phyloP scores from a whole-genome alignment of 345 rosid species.

The Barbarea vulgaris region DNA sequence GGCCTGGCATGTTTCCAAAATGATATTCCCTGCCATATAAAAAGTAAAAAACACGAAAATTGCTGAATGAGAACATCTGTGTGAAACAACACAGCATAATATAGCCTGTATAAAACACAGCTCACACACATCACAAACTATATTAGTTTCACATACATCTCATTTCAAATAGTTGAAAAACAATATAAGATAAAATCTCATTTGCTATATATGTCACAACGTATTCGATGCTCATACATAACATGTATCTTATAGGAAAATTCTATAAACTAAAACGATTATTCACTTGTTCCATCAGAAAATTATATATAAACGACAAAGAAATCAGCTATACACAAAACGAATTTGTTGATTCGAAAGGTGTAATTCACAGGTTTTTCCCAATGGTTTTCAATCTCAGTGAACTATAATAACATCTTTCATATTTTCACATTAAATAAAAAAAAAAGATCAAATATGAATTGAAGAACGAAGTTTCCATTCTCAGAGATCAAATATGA shows the following conservation, averaged over 20 bases:
- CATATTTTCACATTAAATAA: neutral
- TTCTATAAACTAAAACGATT: neutral
- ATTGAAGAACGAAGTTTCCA: neutral
- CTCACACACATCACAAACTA: too few relatives aligned
- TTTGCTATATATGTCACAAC: too few relatives aligned
- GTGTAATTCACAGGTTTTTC: neutral
- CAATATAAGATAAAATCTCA: too few relatives aligned
- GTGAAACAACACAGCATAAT: neutral
- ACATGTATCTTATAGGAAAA: too few relatives aligned
- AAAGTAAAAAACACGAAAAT: neutral
- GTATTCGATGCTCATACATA: too few relatives aligned
- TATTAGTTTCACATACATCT: too few relatives aligned
- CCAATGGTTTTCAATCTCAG: neutral
- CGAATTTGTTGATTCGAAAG: neutral
- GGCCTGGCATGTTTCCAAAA: conserved; percentile 53
- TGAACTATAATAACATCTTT: neutral
- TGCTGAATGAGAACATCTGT: neutral
- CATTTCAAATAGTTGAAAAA: too few relatives aligned
- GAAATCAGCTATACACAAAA: neutral
- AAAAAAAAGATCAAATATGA: neutral
- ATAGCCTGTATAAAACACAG: neutral
- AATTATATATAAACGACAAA: neutral
- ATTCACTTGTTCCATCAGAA: neutral
- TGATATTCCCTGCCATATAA: conserved; percentile 20
- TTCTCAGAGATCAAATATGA: conserved; percentile 16